These are phyloP conservation scores for Priceomyces medius DNA, from an alignment of 805 yeast species.

Conservation along the genomic window DNA sequence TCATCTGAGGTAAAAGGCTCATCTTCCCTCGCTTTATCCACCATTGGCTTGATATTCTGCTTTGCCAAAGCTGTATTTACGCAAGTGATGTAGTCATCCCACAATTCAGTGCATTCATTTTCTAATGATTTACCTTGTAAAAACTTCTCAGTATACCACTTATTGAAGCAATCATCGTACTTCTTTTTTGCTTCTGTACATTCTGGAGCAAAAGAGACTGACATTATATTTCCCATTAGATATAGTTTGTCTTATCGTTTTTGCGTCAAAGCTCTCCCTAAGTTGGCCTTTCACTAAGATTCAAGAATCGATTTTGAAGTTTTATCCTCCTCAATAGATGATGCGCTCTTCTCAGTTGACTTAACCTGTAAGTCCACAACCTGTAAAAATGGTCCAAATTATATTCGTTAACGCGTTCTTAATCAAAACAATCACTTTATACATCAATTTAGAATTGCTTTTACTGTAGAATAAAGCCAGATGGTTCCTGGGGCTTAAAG, in stretches of 20 bases:
- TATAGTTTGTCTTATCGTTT: neutral
- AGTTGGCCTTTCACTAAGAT: neutral
- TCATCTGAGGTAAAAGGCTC: slow-evolving; percentile 64
- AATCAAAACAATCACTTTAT: neutral
- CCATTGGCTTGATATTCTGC: slow-evolving; percentile 76
- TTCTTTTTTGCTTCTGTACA: slow-evolving; percentile 82
- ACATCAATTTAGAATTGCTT: neutral
- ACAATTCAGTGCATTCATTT: slow-evolving; percentile 88
- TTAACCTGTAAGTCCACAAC: neutral
- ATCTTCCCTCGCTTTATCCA: slow-evolving; percentile 86
- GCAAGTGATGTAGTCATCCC: slow-evolving; percentile 89
- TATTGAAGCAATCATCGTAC: slow-evolving; percentile 91
- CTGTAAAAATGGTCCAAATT: neutral
- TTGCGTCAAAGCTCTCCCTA: neutral
- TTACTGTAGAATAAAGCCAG: no score
- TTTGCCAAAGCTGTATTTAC: slow-evolving; percentile 67
- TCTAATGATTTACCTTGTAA: slow-evolving; percentile 52
- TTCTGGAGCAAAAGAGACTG: slow-evolving; percentile 91
- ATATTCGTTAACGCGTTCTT: neutral
- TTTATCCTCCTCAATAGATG: neutral
- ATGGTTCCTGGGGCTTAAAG: no score
- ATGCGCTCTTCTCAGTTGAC: neutral
- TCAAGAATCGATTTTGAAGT: neutral
- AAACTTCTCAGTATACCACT: slow-evolving; percentile 91
- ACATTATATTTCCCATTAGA: slow-evolving; percentile 45